phyloP scores from a whole-genome alignment of 768 basidiomycete species.

The Mycena indigotica region DNA sequence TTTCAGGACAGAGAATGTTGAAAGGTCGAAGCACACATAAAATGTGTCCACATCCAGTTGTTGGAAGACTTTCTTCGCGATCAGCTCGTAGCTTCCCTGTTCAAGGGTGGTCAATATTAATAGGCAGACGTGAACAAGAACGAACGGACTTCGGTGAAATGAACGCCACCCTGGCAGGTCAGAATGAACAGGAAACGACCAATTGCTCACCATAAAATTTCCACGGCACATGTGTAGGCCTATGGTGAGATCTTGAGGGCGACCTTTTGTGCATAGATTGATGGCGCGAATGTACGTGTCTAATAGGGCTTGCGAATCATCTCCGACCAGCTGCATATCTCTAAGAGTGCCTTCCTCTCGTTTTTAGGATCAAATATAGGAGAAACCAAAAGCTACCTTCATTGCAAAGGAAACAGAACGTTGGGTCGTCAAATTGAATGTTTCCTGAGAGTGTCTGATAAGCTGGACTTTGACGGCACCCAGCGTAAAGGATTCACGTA shows the following conservation, averaged over 20 bases:
- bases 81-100: conserved; percentile 55
- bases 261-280: conserved; percentile 54
- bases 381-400: conserved; percentile 42
- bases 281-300: conserved; percentile 71
- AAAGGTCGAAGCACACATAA: conserved; percentile 37
- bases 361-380: too few species aligned
- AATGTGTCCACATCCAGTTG: conserved; percentile 59
- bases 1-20: background rate
- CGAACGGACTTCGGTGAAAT: conserved; percentile 50
- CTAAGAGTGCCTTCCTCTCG: conserved; percentile 45
- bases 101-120: background rate
- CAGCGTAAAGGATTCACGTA: conserved; percentile 40
- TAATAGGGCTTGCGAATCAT: conserved; percentile 65
- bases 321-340: conserved; percentile 58
- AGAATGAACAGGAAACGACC: background rate
- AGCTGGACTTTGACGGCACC: too few species aligned
- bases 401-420: conserved; percentile 67
- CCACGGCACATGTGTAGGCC: conserved; percentile 66
- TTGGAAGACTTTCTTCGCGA: conserved; percentile 58
- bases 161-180: conserved; percentile 37
- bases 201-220: conserved; percentile 49
- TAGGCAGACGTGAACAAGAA: background rate
- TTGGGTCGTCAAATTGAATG: conserved; percentile 56
- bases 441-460: too few species aligned
- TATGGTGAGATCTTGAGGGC: conserved; percentile 56